These are phyloP conservation scores for Sporothrix mexicana DNA, from an alignment of 2,329 filamentous ascomycete species.

Conservation along the genomic window DNA sequence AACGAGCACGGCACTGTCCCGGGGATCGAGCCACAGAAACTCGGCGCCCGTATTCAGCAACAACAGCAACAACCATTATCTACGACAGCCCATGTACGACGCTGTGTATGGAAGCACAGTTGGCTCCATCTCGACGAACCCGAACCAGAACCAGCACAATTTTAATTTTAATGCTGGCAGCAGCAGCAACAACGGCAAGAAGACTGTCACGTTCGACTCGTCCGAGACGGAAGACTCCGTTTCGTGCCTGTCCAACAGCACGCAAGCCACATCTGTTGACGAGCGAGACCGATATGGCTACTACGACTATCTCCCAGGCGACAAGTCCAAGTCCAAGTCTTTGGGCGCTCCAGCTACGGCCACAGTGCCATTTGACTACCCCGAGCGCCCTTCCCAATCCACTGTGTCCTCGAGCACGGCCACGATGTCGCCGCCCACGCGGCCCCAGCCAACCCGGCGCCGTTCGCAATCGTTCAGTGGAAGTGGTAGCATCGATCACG, in stretches of 20 bases:
- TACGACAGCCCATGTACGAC: background rate
- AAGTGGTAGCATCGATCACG: slow-evolving; percentile 11
- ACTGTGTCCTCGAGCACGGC: background rate
- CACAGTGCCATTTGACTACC: background rate
- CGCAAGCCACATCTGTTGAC: slow-evolving; percentile 36
- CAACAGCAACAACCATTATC: background rate
- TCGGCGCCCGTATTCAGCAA: background rate
- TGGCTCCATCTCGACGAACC: background rate
- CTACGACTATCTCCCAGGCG: slow-evolving; percentile 5
- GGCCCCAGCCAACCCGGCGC: background rate
- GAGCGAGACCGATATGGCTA: background rate
- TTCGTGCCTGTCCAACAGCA: slow-evolving; percentile 35
- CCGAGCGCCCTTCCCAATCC: background rate
- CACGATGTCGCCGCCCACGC: background rate
- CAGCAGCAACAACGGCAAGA: background rate
- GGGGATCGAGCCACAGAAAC: background rate
- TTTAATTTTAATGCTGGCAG: too few species aligned
- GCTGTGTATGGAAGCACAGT: slow-evolving; percentile 11
- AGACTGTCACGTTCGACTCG: slow-evolving; percentile 30
- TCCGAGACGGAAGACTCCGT: slow-evolving; percentile 34
- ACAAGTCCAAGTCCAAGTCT: background rate
- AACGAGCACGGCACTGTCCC: background rate
- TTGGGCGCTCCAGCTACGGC: background rate
- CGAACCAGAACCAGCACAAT: background rate
- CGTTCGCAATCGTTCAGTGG: slow-evolving; percentile 17